phyloP scores from a whole-genome alignment of 371 early-diverging fungal species.

The Conidiobolus incongruus region DNA sequence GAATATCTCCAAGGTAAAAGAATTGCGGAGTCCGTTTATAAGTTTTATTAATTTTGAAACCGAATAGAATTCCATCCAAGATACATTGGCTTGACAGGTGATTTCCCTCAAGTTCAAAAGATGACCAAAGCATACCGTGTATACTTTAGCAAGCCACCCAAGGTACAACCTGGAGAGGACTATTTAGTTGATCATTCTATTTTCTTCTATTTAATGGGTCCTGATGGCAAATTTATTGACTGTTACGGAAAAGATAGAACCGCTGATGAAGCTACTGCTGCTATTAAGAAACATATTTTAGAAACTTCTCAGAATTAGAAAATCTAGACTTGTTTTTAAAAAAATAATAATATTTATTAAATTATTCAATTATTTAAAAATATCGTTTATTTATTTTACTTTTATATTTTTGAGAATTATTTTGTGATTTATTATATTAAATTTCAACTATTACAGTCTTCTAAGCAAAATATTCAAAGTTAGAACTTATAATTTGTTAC shows the following conservation, averaged over 20 bases:
- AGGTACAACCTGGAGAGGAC: constrained; percentile 66
- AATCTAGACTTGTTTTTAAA: not conserved
- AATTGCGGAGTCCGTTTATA: not conserved
- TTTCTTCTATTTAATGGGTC: constrained; percentile 91
- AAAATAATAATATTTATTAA: no score
- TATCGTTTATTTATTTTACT: no score
- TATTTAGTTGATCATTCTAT: constrained; percentile 96
- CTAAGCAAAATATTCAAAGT: no score
- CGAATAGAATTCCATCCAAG: constrained; percentile 74
- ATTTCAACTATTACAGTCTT: no score
- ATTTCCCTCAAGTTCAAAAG: constrained; percentile 52
- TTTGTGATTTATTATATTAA: no score
- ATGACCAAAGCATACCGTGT: constrained; percentile 84
- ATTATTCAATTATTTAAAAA: no score
- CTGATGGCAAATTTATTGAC: constrained; percentile 73
- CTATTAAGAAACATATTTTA: constrained; percentile 28
- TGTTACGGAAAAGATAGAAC: constrained; percentile 65
- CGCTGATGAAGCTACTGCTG: constrained; percentile 25
- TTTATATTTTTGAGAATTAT: no score
- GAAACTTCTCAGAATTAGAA: constrained; percentile 1
- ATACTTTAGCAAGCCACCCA: constrained; percentile 72
- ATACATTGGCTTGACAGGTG: constrained; percentile 80
- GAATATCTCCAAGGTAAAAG: constrained; percentile 53
- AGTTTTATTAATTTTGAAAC: not conserved
- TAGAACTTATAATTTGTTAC: no score